Evolutionary conservation across 129 eudicot genomes (phyloP).

Genomic region (Chrysanthemum lavandulifolium): DNA sequence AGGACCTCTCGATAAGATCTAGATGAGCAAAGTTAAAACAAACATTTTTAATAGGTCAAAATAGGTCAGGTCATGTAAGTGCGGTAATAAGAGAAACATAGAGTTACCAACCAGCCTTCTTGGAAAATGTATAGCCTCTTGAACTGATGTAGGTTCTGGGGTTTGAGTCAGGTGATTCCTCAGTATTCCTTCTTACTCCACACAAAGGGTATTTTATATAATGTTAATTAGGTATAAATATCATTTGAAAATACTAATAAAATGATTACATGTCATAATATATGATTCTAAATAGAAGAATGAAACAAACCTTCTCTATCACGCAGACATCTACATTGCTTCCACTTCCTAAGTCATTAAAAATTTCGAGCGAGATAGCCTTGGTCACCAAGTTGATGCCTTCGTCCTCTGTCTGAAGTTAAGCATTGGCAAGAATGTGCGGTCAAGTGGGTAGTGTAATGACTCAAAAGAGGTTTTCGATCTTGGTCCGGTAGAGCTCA

Average conservation of each 20-base stretch:
- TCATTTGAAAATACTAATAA: not conserved
- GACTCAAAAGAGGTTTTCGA: too few relatives aligned
- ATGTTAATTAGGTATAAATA: conserved; percentile 4
- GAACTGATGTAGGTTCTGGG: conserved; percentile 64
- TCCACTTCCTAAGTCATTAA: conserved; percentile 74
- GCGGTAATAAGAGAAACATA: not conserved
- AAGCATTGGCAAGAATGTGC: not conserved
- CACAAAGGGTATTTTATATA: conserved; percentile 1
- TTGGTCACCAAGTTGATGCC: conserved; percentile 67
- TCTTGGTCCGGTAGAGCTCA: too few relatives aligned
- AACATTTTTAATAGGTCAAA: not conserved
- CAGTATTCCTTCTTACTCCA: conserved; percentile 70
- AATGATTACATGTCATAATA: not conserved
- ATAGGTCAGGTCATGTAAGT: not conserved
- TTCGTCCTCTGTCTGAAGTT: conserved; percentile 53
- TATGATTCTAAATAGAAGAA: conserved; percentile 3
- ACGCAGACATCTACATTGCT: conserved; percentile 81
- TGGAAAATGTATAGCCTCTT: conserved; percentile 71
- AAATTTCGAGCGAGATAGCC: conserved; percentile 82
- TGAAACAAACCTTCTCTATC: conserved; percentile 65
- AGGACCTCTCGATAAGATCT: conserved; percentile 55
- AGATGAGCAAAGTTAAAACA: not conserved
- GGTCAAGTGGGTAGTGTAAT: too few relatives aligned
- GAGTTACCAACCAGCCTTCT: conserved; percentile 62
- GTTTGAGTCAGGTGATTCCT: conserved; percentile 58